Base-by-base conservation (phyloP, 2,329 filamentous ascomycete species). In the Lecanicillium sp. region DNA sequence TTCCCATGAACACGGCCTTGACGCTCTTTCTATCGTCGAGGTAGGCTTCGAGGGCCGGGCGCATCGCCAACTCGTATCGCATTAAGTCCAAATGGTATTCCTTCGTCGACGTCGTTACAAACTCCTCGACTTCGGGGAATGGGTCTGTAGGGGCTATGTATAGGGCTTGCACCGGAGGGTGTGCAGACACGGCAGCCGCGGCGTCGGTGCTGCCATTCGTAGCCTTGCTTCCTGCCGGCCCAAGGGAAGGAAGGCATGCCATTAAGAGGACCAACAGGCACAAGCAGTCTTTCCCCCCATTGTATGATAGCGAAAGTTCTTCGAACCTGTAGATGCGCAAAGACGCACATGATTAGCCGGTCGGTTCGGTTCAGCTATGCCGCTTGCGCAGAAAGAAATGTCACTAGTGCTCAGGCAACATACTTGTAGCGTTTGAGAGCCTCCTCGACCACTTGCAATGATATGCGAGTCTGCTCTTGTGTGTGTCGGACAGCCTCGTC, bases 271-370 rank as follows among this genome's bases (percentile, higher is more conserved):
- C 75, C 6, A 97, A 72, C 14, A 97, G 79, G 38, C 97, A 89
- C 14, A 97, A 82, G 54, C 90, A 97, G 71, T 97, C 92, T 62
- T 98, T 98, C 44, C 92, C 92, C 56, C 92, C 92, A 53, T 98
- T 98, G 65, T 96, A 98, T 41, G 90, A 94, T 47, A 97, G 71
- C 5, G 89, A 87, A 44, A 97, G 73, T 56, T 94, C 75, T 42
- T 82, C 72, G 45, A 84, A 74, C 42, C 86, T 92, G 19, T 19
- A 33, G 22, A 25, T n/a, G 14, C 22, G 13, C 36, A 47, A 40
- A 53, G 46, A 17, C 40, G 36, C 25, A 28, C n/a, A 15, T 28
- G 28, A 27, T 28, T 32, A 29, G 36, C 41, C 14, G 19, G n/a
- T 17, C n/a, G 17, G 18, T 11, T 29, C 33, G 29, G 31, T 28